Base-by-base conservation (phyloP, 2,329 filamentous ascomycete species). In the Simplicillium aogashimaense region DNA sequence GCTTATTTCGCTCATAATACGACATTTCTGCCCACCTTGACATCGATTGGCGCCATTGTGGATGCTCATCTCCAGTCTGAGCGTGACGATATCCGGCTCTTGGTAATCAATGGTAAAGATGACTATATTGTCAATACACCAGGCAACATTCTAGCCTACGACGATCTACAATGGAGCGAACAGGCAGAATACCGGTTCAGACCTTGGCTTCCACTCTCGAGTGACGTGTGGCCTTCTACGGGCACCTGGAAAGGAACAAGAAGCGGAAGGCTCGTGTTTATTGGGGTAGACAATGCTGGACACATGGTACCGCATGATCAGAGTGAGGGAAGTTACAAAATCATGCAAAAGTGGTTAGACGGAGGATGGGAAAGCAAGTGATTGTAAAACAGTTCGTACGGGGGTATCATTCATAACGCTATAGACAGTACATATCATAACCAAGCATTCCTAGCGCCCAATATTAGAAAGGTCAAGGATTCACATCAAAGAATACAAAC, bases 81-180 rank as follows among this genome's bases (percentile, higher is more conserved):
- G 12, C 6, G 39, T 2, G 32, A 47, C 15, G 48, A 53, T 14
- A 36, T 50, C 20, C 40, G 41, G 3, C 29, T 51, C 15, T 39
- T 54, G 12, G 44, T 49, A 1, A 44, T 54, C 7, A 52, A 54
- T 14, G 51, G 52, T 10, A 51, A 53, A 35, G n/a, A 46, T 7
- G 48, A 54, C 39, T 35, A 46, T 10, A 20, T 41, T 3, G 36
- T 43, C 37, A 53, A 47, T 34, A 52, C 48, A n/a, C 49, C 47
- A 6, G 53, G 52, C 2, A 56, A 53, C 37, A 42, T 50, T 43
- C 40, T 59, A 20, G 66, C 59, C 59, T 61, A 63, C 14, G 59
- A 57, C 14, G 56, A 52, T 9, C 55, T 69, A 53, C 44, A 51
- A 3, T 70, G 66, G 66, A 64, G 61, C 38, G 64, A 64, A 1